Evolutionary conservation across 495 filamentous ascomycete species (phyloP), one percentile per base, ranked within the genome.

Genomic region (Daldinia concentrica): DNA sequence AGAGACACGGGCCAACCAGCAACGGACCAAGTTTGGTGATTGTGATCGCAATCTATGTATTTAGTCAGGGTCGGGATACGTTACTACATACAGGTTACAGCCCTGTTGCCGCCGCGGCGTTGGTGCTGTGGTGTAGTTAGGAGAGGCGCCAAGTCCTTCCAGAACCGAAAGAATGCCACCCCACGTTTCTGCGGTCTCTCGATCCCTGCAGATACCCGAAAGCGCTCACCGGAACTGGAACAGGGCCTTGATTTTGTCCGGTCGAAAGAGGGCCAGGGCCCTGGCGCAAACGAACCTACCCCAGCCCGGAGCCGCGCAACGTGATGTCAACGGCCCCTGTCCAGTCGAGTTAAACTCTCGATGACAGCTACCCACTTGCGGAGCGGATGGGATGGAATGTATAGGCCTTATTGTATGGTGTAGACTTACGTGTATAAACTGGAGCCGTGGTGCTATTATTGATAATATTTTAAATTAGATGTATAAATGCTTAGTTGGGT

Each of bases 241-340:
- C 43, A 48, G 43, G 41, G 41, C 17, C n/a, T 45, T n/a, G 41
- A 2, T 48, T 48, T 48, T 48, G 43, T 48, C 43, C 43, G 43
- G 43, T 48, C 43, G 43, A 48, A 48, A 24, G 17, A 48, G 43
- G 6, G 65, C 64, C 58, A 66, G 58, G 62, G 43, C 51, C 48
- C 55, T 54, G 26, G 50, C 50, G 50, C 24, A 30, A 29, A 64
- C 60, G 56, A 68, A 62, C 61, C 71, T 66, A 73, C 65, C 71
- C 64, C 54, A 73, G 37, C 61, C 66, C 71, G 58, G 71, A 73
- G 71, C 71, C 65, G 65, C 65, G 65, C 71, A 73, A 73, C 71
- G 70, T 73, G 70, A 51, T 67, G 36, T 56, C 59, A 32, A 64
- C 41, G 15, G 55, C 55, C 64, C 52, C 30, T 64, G 34, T 36